Conservation (phyloP, 768 basidiomycete species). For the Auriculariales sp. region DNA sequence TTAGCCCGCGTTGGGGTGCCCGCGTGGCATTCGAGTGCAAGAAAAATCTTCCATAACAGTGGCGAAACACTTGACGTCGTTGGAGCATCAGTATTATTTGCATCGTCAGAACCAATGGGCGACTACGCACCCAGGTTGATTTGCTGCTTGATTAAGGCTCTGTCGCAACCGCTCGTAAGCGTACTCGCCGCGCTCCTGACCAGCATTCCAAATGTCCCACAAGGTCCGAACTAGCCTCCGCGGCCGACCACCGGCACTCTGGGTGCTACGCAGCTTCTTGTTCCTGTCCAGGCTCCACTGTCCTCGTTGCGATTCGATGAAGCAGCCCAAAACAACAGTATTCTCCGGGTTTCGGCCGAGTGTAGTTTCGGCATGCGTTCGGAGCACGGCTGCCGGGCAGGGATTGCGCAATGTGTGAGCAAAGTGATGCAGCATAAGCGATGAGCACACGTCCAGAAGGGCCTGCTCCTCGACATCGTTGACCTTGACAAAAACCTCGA, state of each 20-base stretch:
- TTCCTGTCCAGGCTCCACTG: slow-evolving; percentile 69
- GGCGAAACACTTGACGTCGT: slow-evolving; percentile 39
- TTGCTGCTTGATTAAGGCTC: slow-evolving; percentile 45
- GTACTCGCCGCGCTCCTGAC: slow-evolving; percentile 71
- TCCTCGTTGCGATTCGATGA: slow-evolving; percentile 63
- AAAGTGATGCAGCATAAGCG: slow-evolving; percentile 51
- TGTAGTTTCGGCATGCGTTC: slow-evolving; percentile 40
- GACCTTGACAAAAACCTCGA: slow-evolving; percentile 15
- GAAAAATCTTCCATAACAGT: slow-evolving; percentile 54
- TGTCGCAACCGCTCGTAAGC: slow-evolving; percentile 50
- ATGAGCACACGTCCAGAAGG: slow-evolving; percentile 36
- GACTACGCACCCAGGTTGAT: slow-evolving; percentile 45
- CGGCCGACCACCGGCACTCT: slow-evolving; percentile 14
- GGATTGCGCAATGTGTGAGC: slow-evolving; percentile 38
- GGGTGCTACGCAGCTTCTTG: slow-evolving; percentile 32
- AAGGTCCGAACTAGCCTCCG: slow-evolving; percentile 46
- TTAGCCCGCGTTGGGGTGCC: slow-evolving; percentile 49
- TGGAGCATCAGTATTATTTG: background rate
- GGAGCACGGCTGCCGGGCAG: slow-evolving; percentile 40
- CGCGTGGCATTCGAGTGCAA: slow-evolving; percentile 63
- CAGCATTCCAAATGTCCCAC: slow-evolving; percentile 62
- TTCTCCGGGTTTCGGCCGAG: slow-evolving; percentile 51
- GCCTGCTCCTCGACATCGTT: slow-evolving; percentile 29
- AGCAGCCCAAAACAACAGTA: slow-evolving; percentile 55
- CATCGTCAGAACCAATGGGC: background rate